Evolutionary conservation across 163 green algal species (phyloP).

Genomic region (Prototheca stagnorum): DNA sequence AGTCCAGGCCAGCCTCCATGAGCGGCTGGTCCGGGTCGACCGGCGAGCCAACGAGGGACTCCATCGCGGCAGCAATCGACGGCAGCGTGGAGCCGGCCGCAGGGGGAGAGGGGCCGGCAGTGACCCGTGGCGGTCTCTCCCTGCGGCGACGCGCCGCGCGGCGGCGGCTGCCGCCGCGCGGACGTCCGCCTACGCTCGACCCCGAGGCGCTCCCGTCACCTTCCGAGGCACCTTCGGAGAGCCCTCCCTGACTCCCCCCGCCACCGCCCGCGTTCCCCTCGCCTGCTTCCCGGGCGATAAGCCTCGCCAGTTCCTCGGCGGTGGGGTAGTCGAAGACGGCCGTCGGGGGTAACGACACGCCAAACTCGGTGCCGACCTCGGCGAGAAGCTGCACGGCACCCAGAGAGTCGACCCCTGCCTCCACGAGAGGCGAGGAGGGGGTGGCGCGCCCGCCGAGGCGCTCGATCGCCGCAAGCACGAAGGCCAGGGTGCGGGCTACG

Average conservation of each 20-base stretch:
- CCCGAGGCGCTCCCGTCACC: no score
- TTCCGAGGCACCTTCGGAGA: neutral
- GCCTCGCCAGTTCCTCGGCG: constrained; percentile 17
- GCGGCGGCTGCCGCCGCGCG: no score
- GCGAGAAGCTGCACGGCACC: constrained; percentile 51
- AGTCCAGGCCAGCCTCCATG: constrained; percentile 50
- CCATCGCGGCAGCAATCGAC: constrained; percentile 4
- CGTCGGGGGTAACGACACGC: constrained; percentile 51
- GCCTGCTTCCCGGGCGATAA: no score
- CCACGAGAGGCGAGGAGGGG: constrained; percentile 57
- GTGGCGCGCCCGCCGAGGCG: no score
- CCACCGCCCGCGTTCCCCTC: no score
- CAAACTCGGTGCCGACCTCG: constrained; percentile 30
- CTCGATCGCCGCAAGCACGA: no score
- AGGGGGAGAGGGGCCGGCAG: constrained; percentile 7
- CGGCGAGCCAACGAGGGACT: constrained; percentile 1
- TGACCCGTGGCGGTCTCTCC: constrained; percentile 24
- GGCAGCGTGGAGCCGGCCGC: no score
- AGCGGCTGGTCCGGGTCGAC: constrained; percentile 29
- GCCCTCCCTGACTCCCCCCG: neutral
- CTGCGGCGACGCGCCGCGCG: no score
- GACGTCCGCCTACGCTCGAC: neutral
- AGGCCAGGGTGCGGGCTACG: no score
- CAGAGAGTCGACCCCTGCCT: constrained; percentile 52
- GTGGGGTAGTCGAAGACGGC: constrained; percentile 67